Evolutionary conservation across 176 grass and related monocot genomes (phyloP).

Genomic region (Triticum urartu): DNA sequence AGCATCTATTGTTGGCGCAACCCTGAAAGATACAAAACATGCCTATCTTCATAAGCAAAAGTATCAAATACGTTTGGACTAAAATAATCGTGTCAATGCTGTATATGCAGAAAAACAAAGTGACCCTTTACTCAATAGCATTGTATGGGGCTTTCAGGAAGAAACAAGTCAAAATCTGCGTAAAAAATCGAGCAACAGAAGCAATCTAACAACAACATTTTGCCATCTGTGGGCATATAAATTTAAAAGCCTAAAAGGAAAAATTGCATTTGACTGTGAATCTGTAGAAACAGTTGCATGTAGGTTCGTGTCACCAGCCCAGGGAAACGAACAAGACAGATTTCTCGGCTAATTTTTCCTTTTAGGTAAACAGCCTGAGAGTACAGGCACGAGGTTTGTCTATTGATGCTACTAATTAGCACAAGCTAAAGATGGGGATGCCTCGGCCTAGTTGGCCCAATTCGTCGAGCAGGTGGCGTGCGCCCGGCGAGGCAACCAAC

Average conservation of each 20-base stretch:
- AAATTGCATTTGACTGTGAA: neutral
- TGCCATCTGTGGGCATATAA: neutral
- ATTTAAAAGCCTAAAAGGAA: neutral
- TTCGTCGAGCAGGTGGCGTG: neutral
- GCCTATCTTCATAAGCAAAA: conserved; percentile 29
- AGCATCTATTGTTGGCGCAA: conserved; percentile 73
- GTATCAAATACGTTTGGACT: neutral
- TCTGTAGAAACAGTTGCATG: neutral
- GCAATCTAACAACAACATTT: neutral
- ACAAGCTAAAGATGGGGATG: neutral
- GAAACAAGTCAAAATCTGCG: neutral
- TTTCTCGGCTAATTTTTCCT: neutral
- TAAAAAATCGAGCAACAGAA: neutral
- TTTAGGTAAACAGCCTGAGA: neutral
- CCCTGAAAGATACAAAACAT: conserved; percentile 43
- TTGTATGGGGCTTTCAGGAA: neutral
- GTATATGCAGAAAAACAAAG: neutral
- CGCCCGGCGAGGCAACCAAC: neutral
- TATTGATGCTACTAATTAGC: neutral
- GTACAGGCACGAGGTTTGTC: neutral
- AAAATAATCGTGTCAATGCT: neutral
- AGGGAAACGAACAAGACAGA: neutral
- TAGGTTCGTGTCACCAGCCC: neutral
- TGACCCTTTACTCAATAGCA: neutral
- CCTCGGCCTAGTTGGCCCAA: neutral